Evolutionary conservation across 164 flowering plant species (phyloP).

Genomic region (Annona squamosa): DNA sequence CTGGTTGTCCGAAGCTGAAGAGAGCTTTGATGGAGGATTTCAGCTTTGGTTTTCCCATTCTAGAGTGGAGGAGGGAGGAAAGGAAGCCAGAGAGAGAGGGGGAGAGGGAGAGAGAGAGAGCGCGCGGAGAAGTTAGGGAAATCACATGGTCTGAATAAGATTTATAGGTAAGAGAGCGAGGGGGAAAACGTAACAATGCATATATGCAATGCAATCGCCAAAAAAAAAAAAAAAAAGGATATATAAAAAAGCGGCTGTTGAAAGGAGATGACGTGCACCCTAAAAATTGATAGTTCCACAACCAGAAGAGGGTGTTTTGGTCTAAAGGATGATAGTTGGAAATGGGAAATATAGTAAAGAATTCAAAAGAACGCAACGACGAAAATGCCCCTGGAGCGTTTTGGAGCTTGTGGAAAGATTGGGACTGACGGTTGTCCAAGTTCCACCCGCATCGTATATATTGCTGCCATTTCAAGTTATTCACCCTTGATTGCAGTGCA

Average conservation of each 20-base stretch:
- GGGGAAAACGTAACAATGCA: neutral
- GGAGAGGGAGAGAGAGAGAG: conserved; percentile 7
- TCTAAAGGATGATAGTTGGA: neutral
- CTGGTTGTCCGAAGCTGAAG: conserved; percentile 9
- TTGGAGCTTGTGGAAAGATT: too few relatives aligned
- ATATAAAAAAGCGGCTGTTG: too few relatives aligned
- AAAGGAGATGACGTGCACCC: neutral
- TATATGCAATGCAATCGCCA: neutral
- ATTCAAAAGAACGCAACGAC: too few relatives aligned
- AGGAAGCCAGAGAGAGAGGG: neutral
- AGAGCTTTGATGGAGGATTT: conserved; percentile 15
- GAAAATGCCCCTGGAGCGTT: too few relatives aligned
- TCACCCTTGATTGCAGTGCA: too few relatives aligned
- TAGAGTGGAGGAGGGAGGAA: neutral
- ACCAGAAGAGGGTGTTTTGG: neutral
- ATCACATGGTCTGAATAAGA: conserved; percentile 9
- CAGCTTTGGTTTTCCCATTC: conserved; percentile 17
- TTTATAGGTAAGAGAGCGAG: conserved; percentile 4
- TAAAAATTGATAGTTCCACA: neutral
- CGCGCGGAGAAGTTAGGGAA: neutral
- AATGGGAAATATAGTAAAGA: neutral
- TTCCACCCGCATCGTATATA: too few relatives aligned
- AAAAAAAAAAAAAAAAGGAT: neutral
- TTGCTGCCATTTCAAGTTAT: too few relatives aligned
- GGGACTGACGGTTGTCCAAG: too few relatives aligned